Evolutionary conservation across 2,329 filamentous ascomycete genomes (phyloP), one percentile per base, ranked within the genome.

Genomic region (Coniochaeta ligniaria): DNA sequence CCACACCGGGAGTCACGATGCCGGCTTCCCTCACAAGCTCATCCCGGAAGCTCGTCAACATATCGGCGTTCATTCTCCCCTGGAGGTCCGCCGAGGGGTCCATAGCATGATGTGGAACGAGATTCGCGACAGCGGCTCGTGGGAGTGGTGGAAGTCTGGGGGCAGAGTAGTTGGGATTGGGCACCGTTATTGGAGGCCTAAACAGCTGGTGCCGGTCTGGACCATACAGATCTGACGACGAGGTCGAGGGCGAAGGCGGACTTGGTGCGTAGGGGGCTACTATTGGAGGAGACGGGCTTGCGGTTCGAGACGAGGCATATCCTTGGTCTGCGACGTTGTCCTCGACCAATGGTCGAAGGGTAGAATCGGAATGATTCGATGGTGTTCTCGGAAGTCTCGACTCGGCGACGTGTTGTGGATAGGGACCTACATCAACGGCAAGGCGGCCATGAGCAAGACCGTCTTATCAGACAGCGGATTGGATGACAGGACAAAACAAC

Each of bases 1-100:
- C 92, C 43, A 92, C 79, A 11, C 88, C 91, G 0, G 92, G 92
- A 0, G 91, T 94, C 60, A 86, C 79, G 45, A 78, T 78, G 61
- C 79, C 76, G 54, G 72, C 81, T 20, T 79, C 76, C 59, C 80
- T 73, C 57, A 79, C 75, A 38, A 84, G 70, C 50, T 82, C 78
- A 59, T 85, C 81, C 59, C 82, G 82, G 68, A 83, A 80, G 58
- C 74, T 65, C 26, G 64, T 63, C 55, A 60, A 26, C 65, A 66
- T 67, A 56, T 59, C 58, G 36, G 67, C 58, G 54, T 66, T 67
- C 59, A 63, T 60, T 17, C 55, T n/a, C 17, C 60, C 17, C 38
- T 63, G 60, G 62, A 64, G 65, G 35, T 56, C 62, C 9, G 60
- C 58, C 43, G 54, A 62, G 16, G 62, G 58, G 36, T 62, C 56